Base-by-base conservation (phyloP, 495 filamentous ascomycete genomes). In the Letharia lupina region DNA sequence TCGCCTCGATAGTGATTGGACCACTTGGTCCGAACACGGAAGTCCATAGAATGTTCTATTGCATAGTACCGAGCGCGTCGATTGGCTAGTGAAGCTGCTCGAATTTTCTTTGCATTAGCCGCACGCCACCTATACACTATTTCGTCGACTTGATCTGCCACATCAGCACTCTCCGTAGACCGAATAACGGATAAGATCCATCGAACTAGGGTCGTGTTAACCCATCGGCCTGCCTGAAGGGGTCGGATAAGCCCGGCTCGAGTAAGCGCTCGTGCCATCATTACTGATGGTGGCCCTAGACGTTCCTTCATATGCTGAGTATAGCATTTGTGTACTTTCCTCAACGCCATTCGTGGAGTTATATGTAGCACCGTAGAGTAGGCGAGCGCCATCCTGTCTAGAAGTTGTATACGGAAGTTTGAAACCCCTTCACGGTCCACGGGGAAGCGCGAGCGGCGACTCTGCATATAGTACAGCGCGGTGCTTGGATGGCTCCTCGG, bases 281-380 rank as follows among this genome's bases (percentile, higher is more conserved):
- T 41, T 15, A 65, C 45, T 1, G 66, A 35, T 2, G 72, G 15
- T 10, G 60, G 62, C 12, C 69, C 74, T 20, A 70, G 39, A 42
- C 66, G 54, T 42, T 73, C 73, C 15, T 59, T 56, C 28, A 58
- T 58, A 15, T 75, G 69, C n/a, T 64, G 61, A 12, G 56, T 66
- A 63, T 72, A 77, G 62, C 69, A 71, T 39, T 65, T 44, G 62
- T 70, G 70, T 20, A 74, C 73, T 4, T 64, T 54, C 11, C 71
- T 66, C n/a, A 73, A 74, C 13, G 70, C 69, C 7, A 65, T 50
- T 39, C 68, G 63, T 8, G 65, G 61, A 44, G n/a, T 45, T 31
- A 69, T 12, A 56, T 68, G 60, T 33, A 52, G 20, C 20, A 57
- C 60, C n/a, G 28, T 16, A 18, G 74, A 70, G 54, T 67, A 75